Conservation (phyloP, 1,284 basidiomycete species). For the Rhodotorula sp. region DNA sequence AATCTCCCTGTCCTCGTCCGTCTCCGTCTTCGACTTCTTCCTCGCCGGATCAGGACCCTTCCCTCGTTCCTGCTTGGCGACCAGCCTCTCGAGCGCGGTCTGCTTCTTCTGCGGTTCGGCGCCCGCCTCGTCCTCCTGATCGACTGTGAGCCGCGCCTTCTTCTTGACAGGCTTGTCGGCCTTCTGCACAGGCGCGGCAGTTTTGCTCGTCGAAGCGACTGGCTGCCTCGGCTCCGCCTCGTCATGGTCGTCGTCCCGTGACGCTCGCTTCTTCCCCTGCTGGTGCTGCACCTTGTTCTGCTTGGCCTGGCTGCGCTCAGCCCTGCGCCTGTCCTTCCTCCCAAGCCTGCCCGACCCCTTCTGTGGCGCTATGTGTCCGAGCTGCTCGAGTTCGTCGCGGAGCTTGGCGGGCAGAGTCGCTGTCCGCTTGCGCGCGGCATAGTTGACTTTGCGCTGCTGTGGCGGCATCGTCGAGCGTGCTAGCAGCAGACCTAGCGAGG, state of each 20-base stretch:
- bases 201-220: constrained; percentile 47
- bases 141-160: not conserved
- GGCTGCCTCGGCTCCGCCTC: not conserved
- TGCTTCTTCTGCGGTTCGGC: constrained; percentile 13
- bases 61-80: constrained; percentile 42
- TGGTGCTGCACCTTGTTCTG: constrained; percentile 55
- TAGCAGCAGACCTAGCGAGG: not conserved
- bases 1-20: constrained; percentile 73
- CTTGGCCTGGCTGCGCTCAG: constrained; percentile 60
- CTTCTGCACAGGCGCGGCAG: constrained; percentile 42
- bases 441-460: constrained; percentile 11
- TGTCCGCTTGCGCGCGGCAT: constrained; percentile 22
- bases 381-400: constrained; percentile 34
- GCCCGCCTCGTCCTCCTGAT: not conserved
- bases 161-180: constrained; percentile 3
- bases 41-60: constrained; percentile 32
- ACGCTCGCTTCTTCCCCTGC: not conserved
- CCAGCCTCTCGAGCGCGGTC: constrained; percentile 35
- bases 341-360: constrained; percentile 9
- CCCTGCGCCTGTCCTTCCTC: constrained; percentile 65
- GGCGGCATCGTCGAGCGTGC: constrained; percentile 8
- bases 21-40: constrained; percentile 52
- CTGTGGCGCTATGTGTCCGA: constrained; percentile 23
- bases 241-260: not conserved
- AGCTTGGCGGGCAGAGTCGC: constrained; percentile 31